Conservation (phyloP, 148 eudicot genomes). For the Vaccinium macrocarpon region DNA sequence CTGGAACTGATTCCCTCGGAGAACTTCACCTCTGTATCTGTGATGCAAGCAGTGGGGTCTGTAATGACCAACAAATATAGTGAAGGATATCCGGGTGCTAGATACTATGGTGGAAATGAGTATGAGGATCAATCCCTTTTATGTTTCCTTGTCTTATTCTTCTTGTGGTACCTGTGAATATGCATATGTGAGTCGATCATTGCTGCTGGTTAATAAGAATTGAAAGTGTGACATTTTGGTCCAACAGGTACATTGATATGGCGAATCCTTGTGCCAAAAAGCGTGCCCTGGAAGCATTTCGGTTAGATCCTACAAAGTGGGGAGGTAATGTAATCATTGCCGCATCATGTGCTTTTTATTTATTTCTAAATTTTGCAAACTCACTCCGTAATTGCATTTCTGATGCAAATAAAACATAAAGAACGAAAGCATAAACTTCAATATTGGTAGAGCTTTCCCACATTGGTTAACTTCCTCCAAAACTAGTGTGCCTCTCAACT, state of each 20-base stretch:
- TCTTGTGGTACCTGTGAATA: neutral
- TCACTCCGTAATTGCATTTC: neutral
- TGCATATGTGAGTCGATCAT: neutral
- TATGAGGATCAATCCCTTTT: slow-evolving; percentile 35
- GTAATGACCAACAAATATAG: slow-evolving; percentile 98
- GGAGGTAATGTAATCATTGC: slow-evolving; percentile 55
- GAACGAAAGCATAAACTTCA: neutral
- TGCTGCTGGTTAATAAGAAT: neutral
- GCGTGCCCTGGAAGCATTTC: slow-evolving; percentile 95
- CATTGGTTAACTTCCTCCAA: neutral
- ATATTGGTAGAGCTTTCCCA: neutral
- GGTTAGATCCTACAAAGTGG: slow-evolving; percentile 99
- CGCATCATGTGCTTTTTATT: neutral
- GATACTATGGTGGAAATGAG: slow-evolving; percentile 99
- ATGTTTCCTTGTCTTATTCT: neutral
- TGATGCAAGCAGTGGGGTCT: slow-evolving; percentile 99
- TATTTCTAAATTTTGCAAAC: neutral
- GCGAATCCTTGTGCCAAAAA: slow-evolving; percentile 91
- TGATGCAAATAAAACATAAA: neutral
- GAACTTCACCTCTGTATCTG: slow-evolving; percentile 91
- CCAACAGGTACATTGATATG: slow-evolving; percentile 86
- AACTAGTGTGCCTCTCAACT: neutral
- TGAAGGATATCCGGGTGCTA: slow-evolving; percentile 99
- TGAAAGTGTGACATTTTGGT: slow-evolving; percentile 1
- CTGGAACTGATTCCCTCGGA: slow-evolving; percentile 96